phyloP scores from a whole-genome alignment of 441 rosid species.

The Gossypium davidsonii region DNA sequence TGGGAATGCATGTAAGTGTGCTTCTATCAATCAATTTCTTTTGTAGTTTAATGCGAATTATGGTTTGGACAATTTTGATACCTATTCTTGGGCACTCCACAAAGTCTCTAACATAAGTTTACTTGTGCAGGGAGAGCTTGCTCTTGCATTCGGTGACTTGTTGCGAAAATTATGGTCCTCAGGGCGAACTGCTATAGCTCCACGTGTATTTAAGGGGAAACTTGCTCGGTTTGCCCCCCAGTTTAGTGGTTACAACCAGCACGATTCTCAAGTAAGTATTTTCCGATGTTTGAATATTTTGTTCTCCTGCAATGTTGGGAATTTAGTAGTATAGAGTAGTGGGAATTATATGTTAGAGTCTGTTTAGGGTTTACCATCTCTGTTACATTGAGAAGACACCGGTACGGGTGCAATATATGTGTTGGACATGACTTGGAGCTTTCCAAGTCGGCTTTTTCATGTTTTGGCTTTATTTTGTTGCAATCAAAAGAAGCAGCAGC shows the following conservation, averaged over 20 bases:
- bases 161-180: constrained; percentile 57
- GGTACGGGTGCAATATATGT: background rate
- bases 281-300: background rate
- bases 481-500: background rate
- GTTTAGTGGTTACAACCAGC: constrained; percentile 68
- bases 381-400: background rate
- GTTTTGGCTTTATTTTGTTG: background rate
- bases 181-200: constrained; percentile 39
- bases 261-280: constrained; percentile 62
- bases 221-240: constrained; percentile 69
- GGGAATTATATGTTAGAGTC: background rate
- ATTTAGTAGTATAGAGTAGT: background rate
- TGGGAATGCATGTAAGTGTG: constrained; percentile 57
- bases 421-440: background rate
- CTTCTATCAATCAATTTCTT: background rate
- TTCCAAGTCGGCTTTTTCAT: background rate
- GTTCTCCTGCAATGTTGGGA: background rate
- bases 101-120: constrained; percentile 28
- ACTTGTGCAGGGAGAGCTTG: constrained; percentile 63
- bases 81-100: constrained; percentile 3
- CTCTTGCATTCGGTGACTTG: constrained; percentile 53
- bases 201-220: constrained; percentile 52
- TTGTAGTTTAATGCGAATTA: background rate
- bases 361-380: background rate
- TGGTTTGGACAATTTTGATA: background rate